A percentile compares a stretch with the other conserved stretches of the same genome.
Evolutionary conservation across 306 rosid genomes (phyloP).

Genomic region (Prunus campanulata): DNA sequence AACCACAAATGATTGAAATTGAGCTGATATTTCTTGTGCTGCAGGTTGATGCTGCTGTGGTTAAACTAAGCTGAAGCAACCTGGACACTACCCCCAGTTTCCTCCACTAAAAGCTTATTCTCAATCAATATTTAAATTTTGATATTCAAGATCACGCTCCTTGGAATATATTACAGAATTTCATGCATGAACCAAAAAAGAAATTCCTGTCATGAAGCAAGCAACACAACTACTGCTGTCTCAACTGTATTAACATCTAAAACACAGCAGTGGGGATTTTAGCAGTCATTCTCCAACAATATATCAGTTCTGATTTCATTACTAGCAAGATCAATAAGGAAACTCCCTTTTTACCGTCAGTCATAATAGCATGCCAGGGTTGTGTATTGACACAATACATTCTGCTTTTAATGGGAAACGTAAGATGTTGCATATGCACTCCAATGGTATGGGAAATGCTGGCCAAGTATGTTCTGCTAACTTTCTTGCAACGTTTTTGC

Average conservation of each 20-base stretch:
- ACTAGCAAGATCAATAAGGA: not conserved
- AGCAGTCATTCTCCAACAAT: not conserved
- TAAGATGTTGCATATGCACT: not conserved
- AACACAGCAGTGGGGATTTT: not conserved
- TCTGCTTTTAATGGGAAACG: not conserved
- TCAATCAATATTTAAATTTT: not conserved
- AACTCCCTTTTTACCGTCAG: no score
- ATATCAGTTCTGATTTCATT: not conserved
- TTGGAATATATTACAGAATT: not conserved
- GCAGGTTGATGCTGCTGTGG: not conserved
- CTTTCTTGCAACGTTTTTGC: slow-evolving; percentile 14
- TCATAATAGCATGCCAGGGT: no score
- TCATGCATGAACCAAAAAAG: not conserved
- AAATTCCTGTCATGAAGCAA: not conserved
- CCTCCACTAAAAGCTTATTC: not conserved
- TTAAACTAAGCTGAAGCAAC: not conserved
- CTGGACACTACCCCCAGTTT: not conserved
- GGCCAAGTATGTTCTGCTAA: slow-evolving; percentile 33
- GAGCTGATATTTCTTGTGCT: not conserved
- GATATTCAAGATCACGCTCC: not conserved
- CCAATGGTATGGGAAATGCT: slow-evolving; percentile 44
- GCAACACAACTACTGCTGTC: not conserved
- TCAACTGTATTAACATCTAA: not conserved
- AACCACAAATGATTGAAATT: not conserved
- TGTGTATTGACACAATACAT: not conserved